Conservation (phyloP, 2,329 filamentous ascomycete genomes). For the Epicoccum nigrum region DNA sequence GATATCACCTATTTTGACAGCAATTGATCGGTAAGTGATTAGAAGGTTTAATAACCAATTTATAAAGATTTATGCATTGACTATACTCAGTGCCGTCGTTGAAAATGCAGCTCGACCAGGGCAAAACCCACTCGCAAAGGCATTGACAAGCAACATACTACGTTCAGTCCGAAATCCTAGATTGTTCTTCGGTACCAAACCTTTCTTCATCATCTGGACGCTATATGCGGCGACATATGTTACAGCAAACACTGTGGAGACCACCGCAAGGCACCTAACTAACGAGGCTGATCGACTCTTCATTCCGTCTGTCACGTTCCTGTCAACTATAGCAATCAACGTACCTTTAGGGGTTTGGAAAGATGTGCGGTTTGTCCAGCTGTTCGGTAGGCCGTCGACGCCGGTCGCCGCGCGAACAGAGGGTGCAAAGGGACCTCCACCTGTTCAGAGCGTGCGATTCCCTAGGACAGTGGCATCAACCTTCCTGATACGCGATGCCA, state of each 20-base stretch:
- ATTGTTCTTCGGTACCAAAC: constrained; percentile 33
- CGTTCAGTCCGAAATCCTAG: constrained; percentile 30
- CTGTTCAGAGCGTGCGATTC: constrained; percentile 16
- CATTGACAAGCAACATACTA: constrained; percentile 26
- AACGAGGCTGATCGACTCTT: constrained; percentile 21
- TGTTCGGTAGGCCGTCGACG: constrained; percentile 24
- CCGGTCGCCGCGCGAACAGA: constrained; percentile 2
- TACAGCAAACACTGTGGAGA: constrained; percentile 35
- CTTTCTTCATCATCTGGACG: constrained; percentile 38
- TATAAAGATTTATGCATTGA: constrained; percentile 2
- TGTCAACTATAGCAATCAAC: constrained; percentile 36
- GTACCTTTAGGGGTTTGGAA: constrained; percentile 38
- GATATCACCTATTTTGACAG: constrained; percentile 33
- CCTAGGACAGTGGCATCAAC: constrained; percentile 27
- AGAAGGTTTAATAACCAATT: not conserved
- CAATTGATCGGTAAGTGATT: constrained; percentile 35
- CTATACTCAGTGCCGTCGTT: constrained; percentile 35
- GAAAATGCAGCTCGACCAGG: constrained; percentile 30
- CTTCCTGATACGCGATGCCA: constrained; percentile 38
- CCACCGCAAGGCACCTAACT: constrained; percentile 18
- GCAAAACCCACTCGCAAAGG: constrained; percentile 21
- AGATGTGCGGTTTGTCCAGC: constrained; percentile 38
- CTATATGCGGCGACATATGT: constrained; percentile 39
- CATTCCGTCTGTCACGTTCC: constrained; percentile 30
- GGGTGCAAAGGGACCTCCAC: not conserved